Evolutionary conservation across 2,329 filamentous ascomycete species (phyloP).

Genomic region (Arthrobotrys iridis): DNA sequence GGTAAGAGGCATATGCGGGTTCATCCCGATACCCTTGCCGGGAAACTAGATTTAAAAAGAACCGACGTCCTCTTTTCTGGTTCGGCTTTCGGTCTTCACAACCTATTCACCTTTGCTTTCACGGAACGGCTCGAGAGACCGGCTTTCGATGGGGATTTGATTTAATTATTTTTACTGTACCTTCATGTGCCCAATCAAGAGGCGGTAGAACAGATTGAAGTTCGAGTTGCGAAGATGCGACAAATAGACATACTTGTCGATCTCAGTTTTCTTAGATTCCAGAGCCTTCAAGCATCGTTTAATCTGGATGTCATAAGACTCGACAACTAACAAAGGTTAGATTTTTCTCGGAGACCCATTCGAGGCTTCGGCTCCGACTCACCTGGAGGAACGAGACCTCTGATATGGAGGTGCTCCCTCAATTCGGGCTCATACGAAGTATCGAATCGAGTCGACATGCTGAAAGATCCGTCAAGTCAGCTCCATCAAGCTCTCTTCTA

Average conservation of each 20-base stretch:
- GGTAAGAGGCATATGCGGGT: constrained; percentile 50
- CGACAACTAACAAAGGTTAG: constrained; percentile 60
- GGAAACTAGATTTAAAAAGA: constrained; percentile 50
- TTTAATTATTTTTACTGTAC: constrained; percentile 59
- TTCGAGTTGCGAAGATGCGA: constrained; percentile 79
- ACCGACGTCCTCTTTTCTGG: constrained; percentile 24
- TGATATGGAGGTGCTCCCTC: constrained; percentile 66
- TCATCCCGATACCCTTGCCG: constrained; percentile 54
- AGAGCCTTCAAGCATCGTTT: constrained; percentile 78
- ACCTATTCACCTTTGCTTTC: constrained; percentile 18
- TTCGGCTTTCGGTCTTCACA: constrained; percentile 25
- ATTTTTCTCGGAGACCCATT: background rate
- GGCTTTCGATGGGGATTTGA: constrained; percentile 1
- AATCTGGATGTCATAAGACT: constrained; percentile 70
- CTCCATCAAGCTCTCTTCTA: background rate
- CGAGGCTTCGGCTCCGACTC: constrained; percentile 53
- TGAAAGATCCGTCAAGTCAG: constrained; percentile 29
- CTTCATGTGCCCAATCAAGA: constrained; percentile 78
- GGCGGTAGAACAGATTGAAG: constrained; percentile 82
- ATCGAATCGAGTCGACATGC: constrained; percentile 61
- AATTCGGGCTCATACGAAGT: constrained; percentile 65
- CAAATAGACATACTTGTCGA: constrained; percentile 87
- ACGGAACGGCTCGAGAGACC: constrained; percentile 7
- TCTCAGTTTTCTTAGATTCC: constrained; percentile 72
- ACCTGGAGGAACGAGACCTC: constrained; percentile 66